Percentiles rank a stretch among this genome's conserved stretches.
phyloP scores from a whole-genome alignment of 2,329 filamentous ascomycete species.

The Fusarium sp. region DNA sequence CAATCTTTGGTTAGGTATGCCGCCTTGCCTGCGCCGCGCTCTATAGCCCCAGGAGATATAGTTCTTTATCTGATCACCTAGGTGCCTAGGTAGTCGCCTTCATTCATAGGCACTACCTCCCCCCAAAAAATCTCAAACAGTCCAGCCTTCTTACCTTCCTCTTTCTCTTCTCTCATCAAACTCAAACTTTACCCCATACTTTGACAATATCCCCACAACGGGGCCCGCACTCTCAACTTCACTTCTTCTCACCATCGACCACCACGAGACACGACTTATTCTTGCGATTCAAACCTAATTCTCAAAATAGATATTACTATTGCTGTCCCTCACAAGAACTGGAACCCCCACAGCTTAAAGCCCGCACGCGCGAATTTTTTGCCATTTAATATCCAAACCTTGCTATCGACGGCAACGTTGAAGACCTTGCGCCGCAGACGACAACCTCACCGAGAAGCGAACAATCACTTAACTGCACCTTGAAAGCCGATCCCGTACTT shows the following conservation, averaged over 20 bases:
- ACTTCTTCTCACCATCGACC: slow-evolving; percentile 17
- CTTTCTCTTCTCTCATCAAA: slow-evolving; percentile 24
- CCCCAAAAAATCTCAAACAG: slow-evolving; percentile 12
- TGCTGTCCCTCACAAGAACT: neutral
- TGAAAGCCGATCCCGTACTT: slow-evolving; percentile 4
- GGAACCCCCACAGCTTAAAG: neutral
- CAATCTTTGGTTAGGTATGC: slow-evolving; percentile 11
- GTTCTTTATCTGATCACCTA: neutral
- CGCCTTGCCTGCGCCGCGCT: slow-evolving; percentile 16
- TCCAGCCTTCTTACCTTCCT: slow-evolving; percentile 14
- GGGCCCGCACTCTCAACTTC: slow-evolving; percentile 37
- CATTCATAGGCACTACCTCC: slow-evolving; percentile 10
- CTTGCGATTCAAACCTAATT: slow-evolving; percentile 17
- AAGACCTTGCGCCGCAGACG: slow-evolving; percentile 15
- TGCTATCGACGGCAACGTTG: neutral
- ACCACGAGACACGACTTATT: slow-evolving; percentile 23
- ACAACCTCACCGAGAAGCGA: slow-evolving; percentile 5
- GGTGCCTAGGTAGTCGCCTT: neutral
- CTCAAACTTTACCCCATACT: slow-evolving; percentile 48
- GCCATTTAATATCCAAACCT: slow-evolving; percentile 5
- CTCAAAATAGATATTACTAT: slow-evolving; percentile 5
- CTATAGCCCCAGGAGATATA: slow-evolving; percentile 20
- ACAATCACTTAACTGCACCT: neutral
- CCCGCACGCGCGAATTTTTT: neutral
- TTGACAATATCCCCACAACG: slow-evolving; percentile 43